Base-by-base conservation (phyloP, 2,329 filamentous ascomycete genomes). In the Teratosphaeria gauchensis region DNA sequence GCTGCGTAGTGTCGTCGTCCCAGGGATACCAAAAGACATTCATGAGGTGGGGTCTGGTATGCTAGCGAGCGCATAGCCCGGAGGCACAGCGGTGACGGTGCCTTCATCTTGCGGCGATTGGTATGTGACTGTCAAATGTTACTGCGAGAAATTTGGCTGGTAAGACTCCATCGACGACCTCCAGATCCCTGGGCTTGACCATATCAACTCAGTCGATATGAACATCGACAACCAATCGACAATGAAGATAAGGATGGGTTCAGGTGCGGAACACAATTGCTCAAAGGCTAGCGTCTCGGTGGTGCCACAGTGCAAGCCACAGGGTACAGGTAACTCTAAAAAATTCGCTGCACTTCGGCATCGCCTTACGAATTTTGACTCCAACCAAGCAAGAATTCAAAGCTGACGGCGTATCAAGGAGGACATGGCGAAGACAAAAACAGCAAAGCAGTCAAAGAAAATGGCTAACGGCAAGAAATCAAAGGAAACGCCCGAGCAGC, bases 401-500 rank as follows among this genome's bases (percentile, higher is more conserved):
- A 6, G 6, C 12, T 21, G 3, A n/a, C 51, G 24, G 6, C 24
- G 11, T 5, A 53, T 9, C 1, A 12, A 53, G 52, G n/a, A n/a
- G 28, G 46, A 31, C 24, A 69, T 69, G 68, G 66, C 66, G 35
- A 68, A 62, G 59, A 66, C 63, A 31, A 69, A 68, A 55, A 62
- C 59, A 63, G 81, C 80, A 72, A 78, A 79, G 56, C 79, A 77
- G 71, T 75, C 77, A 57, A 74, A 76, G 59, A 74, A 74, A 66
- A 80, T 74, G 69, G 69, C 65, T 28, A 59, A 64, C 35, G 59
- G 53, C 73, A 72, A 60, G 65, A 55, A 60, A 31, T 73, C 77
- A 61, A 76, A 77, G 65, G 76, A 80, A 65, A 77, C 80, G 31
- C 79, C 82, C 4, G 76, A 81, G 61, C 73, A 80, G 59, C 76